phyloP scores from a whole-genome alignment of 2,329 filamentous ascomycete genomes.

The Colletotrichum aenigma region DNA sequence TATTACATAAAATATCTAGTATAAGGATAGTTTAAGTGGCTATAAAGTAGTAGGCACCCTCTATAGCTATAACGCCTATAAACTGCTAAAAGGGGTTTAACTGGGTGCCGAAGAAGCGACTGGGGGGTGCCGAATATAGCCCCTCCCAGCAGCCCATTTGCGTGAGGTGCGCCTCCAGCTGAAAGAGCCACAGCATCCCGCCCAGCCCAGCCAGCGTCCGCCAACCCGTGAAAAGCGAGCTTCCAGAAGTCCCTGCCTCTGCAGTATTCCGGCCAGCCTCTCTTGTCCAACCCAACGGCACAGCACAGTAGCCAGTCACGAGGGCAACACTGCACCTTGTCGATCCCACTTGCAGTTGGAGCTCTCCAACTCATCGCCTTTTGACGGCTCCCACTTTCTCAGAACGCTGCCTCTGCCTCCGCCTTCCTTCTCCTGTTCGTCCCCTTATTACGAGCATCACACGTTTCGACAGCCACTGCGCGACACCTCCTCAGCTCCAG shows the following conservation, averaged over 20 bases:
- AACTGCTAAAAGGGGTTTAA: no score
- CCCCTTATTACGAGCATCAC: not conserved
- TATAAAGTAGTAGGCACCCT: no score
- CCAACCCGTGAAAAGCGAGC: not conserved
- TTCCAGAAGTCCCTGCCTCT: not conserved
- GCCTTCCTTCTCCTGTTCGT: not conserved
- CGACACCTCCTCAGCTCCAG: not conserved
- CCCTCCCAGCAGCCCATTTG: not conserved
- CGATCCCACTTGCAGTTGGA: slow-evolving; percentile 6
- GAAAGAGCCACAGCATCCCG: not conserved
- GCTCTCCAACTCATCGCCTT: not conserved
- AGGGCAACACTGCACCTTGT: not conserved
- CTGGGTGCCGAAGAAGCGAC: no score
- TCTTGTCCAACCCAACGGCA: not conserved
- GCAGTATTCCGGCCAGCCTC: not conserved
- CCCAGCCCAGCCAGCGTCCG: not conserved
- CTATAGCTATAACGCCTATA: no score
- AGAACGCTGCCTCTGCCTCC: not conserved
- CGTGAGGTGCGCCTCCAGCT: not conserved
- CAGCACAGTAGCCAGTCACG: not conserved
- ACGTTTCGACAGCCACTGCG: not conserved
- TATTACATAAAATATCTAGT: no score
- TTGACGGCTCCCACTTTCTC: not conserved
- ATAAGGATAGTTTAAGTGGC: no score
- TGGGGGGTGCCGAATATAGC: no score